Evolutionary conservation across 2,329 filamentous ascomycete genomes (phyloP).

Genomic region (Fusarium tjaetaba): DNA sequence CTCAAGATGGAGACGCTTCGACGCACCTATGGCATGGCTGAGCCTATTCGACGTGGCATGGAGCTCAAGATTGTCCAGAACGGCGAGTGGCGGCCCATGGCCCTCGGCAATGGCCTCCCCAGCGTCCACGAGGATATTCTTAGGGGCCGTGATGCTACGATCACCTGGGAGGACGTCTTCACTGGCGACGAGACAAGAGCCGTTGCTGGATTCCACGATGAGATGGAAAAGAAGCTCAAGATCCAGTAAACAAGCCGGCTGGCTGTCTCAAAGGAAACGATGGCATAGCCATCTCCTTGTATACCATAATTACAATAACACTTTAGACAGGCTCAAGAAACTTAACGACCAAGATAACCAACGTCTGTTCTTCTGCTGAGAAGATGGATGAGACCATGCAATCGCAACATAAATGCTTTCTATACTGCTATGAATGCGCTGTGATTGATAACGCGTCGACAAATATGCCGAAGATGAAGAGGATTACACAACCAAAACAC

Average conservation of each 20-base stretch:
- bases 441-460: conserved; percentile 23
- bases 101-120: conserved; percentile 67
- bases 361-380: not conserved
- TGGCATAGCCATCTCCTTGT: conserved; percentile 16
- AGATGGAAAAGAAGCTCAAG: conserved; percentile 93
- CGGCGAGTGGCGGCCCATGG: conserved; percentile 81
- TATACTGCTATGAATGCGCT: conserved; percentile 49
- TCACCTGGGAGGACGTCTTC: conserved; percentile 95
- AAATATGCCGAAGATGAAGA: conserved; percentile 10
- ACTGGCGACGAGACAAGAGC: conserved; percentile 79
- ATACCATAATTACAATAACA: conserved; percentile 28
- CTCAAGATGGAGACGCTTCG: conserved; percentile 90
- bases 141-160: conserved; percentile 77
- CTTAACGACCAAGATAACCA: not conserved
- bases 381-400: conserved; percentile 19
- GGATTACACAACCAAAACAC: conserved; percentile 36
- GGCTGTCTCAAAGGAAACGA: not conserved
- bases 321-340: conserved; percentile 28
- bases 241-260: conserved; percentile 59
- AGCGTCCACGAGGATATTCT: conserved; percentile 92
- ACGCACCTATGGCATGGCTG: conserved; percentile 88
- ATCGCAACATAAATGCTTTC: conserved; percentile 21
- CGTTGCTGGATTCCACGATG: conserved; percentile 81
- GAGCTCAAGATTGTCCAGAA: conserved; percentile 88
- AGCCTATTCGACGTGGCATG: conserved; percentile 93